Evolutionary conservation across 2,329 filamentous ascomycete genomes (phyloP).

Genomic region (Alternaria gaisen): DNA sequence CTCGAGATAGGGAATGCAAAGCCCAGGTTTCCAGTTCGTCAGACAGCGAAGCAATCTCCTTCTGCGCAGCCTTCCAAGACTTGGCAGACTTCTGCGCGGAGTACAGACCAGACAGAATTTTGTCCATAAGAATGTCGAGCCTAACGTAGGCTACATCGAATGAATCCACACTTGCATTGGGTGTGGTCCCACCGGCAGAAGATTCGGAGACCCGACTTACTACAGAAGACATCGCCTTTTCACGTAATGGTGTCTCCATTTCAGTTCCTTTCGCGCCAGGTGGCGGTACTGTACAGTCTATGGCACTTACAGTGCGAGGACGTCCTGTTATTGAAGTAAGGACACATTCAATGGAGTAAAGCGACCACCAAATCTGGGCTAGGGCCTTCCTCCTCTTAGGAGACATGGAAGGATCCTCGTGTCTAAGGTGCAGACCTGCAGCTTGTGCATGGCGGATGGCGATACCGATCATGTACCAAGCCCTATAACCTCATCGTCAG

Average conservation of each 20-base stretch:
- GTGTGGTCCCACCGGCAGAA: background rate
- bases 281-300: slow-evolving; percentile 40
- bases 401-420: slow-evolving; percentile 32
- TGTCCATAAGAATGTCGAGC: slow-evolving; percentile 27
- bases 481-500: slow-evolving; percentile 31
- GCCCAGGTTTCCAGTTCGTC: slow-evolving; percentile 42
- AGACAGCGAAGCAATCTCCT: slow-evolving; percentile 35
- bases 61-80: slow-evolving; percentile 43
- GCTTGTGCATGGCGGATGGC: slow-evolving; percentile 48
- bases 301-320: slow-evolving; percentile 40
- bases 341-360: slow-evolving; percentile 47
- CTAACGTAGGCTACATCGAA: slow-evolving; percentile 16
- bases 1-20: slow-evolving; percentile 31
- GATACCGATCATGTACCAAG: slow-evolving; percentile 49
- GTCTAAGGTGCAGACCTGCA: slow-evolving; percentile 49
- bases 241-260: slow-evolving; percentile 9
- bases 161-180: background rate
- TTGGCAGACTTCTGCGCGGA: slow-evolving; percentile 39
- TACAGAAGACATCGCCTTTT: background rate
- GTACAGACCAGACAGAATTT: slow-evolving; percentile 38
- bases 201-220: background rate
- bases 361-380: slow-evolving; percentile 50
- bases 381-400: slow-evolving; percentile 38
- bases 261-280: slow-evolving; percentile 10
- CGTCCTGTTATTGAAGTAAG: slow-evolving; percentile 49